A percentile compares a stretch with the other conserved stretches of the same genome.
These are phyloP conservation scores for Boletus subparvulus DNA, from an alignment of 768 basidiomycete genomes.

Conservation along the genomic window DNA sequence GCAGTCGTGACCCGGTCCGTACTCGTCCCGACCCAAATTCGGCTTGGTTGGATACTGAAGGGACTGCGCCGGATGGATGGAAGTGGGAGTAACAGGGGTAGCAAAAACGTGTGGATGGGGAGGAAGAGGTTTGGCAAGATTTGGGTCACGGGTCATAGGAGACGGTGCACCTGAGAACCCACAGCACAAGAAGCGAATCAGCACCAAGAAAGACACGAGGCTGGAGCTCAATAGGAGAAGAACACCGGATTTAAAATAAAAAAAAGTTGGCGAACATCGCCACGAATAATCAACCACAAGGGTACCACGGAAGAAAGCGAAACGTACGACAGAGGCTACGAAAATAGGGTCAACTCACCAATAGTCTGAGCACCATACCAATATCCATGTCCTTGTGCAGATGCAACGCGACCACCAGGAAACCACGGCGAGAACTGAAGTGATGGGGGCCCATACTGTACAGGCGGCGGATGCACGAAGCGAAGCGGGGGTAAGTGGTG, in stretches of 20 bases:
- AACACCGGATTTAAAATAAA: neutral
- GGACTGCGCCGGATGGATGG: neutral
- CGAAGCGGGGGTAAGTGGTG: constrained; percentile 6
- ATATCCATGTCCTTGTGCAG: constrained; percentile 19
- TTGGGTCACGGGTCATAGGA: constrained; percentile 10
- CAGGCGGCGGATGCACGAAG: constrained; percentile 12
- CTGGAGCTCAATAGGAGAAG: neutral
- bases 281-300: neutral
- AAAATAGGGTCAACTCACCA: constrained; percentile 20
- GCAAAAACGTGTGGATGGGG: constrained; percentile 6
- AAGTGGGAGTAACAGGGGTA: neutral
- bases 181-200: constrained; percentile 8
- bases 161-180: constrained; percentile 15
- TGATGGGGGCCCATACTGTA: constrained; percentile 14
- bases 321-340: neutral
- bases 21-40: constrained; percentile 2
- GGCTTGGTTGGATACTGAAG: constrained; percentile 3
- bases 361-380: constrained; percentile 20
- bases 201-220: constrained; percentile 1
- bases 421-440: constrained; percentile 17
- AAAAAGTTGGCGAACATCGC: neutral
- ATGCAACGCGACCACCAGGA: constrained; percentile 6
- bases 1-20: constrained; percentile 5
- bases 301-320: neutral
- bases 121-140: constrained; percentile 1